Percentiles rank a stretch among this genome's conserved stretches.
phyloP scores from a whole-genome alignment of 2,329 filamentous ascomycete species.

The Penicillium verrucosum region DNA sequence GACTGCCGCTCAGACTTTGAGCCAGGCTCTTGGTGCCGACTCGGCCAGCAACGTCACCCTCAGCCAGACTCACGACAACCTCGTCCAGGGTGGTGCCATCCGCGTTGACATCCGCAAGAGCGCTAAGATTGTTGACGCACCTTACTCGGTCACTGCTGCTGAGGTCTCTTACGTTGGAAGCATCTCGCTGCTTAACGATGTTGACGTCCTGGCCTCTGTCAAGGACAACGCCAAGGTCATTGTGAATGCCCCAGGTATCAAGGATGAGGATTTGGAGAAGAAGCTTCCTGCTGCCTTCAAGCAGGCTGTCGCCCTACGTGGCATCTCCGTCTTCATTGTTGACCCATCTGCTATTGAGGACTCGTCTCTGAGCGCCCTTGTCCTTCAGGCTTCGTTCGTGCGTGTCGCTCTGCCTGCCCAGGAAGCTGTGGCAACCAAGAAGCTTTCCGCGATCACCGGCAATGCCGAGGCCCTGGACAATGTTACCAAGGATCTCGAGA shows the following conservation, averaged over 20 bases:
- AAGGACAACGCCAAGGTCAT: constrained; percentile 71
- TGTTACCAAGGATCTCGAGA: constrained; percentile 59
- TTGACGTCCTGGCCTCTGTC: constrained; percentile 69
- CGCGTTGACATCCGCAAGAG: constrained; percentile 84
- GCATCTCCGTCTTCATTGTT: constrained; percentile 69
- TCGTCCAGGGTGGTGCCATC: constrained; percentile 69
- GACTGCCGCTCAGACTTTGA: constrained; percentile 61
- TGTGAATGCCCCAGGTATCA: constrained; percentile 72
- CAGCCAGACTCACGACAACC: constrained; percentile 59
- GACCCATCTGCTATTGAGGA: constrained; percentile 68
- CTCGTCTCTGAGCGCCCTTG: constrained; percentile 63
- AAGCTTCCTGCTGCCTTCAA: constrained; percentile 68
- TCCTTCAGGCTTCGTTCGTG: constrained; percentile 80
- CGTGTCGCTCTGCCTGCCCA: constrained; percentile 68
- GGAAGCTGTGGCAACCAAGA: constrained; percentile 60
- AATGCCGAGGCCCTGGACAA: constrained; percentile 62
- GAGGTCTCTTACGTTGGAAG: constrained; percentile 77
- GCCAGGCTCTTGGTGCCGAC: constrained; percentile 59
- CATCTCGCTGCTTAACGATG: constrained; percentile 72
- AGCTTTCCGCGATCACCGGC: constrained; percentile 61
- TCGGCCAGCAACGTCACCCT: constrained; percentile 60
- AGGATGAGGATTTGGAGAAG: constrained; percentile 88
- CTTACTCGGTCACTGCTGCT: constrained; percentile 75
- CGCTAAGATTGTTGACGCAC: constrained; percentile 76
- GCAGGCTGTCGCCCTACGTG: constrained; percentile 67